phyloP scores from a whole-genome alignment of 345 rosid genomes.

The Odontarrhena argentea region DNA sequence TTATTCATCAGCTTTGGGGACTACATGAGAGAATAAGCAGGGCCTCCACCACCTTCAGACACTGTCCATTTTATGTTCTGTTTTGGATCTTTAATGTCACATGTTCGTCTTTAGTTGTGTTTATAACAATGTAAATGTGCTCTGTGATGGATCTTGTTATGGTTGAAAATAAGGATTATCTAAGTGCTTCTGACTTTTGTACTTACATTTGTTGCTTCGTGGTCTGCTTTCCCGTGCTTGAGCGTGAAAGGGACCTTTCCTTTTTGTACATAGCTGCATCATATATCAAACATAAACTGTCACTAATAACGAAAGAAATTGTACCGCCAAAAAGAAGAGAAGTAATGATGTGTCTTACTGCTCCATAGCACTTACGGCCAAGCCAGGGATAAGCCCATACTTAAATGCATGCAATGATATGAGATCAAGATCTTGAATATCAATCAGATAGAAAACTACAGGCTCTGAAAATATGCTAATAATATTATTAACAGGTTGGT shows the following conservation, averaged over 20 bases:
- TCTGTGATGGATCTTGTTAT: constrained; percentile 7
- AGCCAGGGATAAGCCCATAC: constrained; percentile 83
- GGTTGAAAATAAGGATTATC: not conserved
- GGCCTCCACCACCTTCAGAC: constrained; percentile 97
- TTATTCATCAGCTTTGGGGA: too few relatives aligned
- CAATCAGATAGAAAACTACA: not conserved
- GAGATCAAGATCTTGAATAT: constrained; percentile 33
- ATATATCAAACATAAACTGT: constrained; percentile 25
- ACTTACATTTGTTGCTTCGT: constrained; percentile 83
- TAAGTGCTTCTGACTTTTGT: not conserved
- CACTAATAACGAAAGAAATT: constrained; percentile 9
- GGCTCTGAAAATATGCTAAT: not conserved
- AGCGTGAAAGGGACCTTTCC: constrained; percentile 77
- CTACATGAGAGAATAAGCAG: constrained; percentile 84
- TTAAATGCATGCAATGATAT: constrained; percentile 69
- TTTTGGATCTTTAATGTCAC: constrained; percentile 91
- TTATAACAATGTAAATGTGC: not conserved
- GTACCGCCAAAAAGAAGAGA: constrained; percentile 19
- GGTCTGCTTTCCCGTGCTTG: constrained; percentile 90
- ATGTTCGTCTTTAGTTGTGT: constrained; percentile 45
- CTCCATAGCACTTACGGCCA: constrained; percentile 77
- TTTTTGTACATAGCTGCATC: constrained; percentile 71
- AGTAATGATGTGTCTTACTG: constrained; percentile 56
- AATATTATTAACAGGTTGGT: constrained; percentile 71
- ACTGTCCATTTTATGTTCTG: constrained; percentile 95